A percentile compares a stretch with the other conserved stretches of the same genome.
phyloP scores from a whole-genome alignment of 2,329 filamentous ascomycete genomes.

The Sporothrix pallida region DNA sequence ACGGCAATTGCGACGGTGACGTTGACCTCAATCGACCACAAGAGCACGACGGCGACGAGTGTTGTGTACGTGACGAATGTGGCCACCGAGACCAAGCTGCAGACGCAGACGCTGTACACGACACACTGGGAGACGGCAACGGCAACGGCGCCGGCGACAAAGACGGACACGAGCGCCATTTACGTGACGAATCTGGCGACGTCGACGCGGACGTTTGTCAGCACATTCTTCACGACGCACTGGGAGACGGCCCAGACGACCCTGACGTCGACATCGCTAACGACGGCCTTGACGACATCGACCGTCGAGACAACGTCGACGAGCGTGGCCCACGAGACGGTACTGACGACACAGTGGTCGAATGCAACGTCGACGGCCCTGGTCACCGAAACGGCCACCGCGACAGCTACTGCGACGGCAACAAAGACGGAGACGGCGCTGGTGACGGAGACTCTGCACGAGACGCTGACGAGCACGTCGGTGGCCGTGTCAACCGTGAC shows the following conservation, averaged over 20 bases:
- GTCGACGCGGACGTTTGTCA: background rate
- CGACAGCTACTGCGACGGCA: background rate
- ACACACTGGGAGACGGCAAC: slow-evolving; percentile 24
- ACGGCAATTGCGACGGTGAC: slow-evolving; percentile 29
- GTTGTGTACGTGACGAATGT: slow-evolving; percentile 8
- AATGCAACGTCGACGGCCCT: slow-evolving; percentile 10
- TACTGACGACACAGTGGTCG: background rate
- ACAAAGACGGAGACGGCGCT: background rate
- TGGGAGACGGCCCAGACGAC: slow-evolving; percentile 10
- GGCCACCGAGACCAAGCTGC: background rate
- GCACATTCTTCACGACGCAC: slow-evolving; percentile 16
- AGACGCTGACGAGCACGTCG: background rate
- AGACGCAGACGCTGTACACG: slow-evolving; percentile 7
- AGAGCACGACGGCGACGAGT: slow-evolving; percentile 19
- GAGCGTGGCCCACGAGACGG: background rate
- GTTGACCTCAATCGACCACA: background rate
- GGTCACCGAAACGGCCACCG: background rate
- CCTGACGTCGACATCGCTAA: background rate
- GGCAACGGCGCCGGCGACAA: slow-evolving; percentile 15
- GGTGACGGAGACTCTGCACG: background rate
- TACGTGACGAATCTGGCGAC: slow-evolving; percentile 17
- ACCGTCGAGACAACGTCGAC: slow-evolving; percentile 14
- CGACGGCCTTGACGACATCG: background rate
- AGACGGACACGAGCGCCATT: slow-evolving; percentile 14
- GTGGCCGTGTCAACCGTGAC: slow-evolving; percentile 12